A percentile compares a stretch with the other conserved stretches of the same genome.
phyloP scores from a whole-genome alignment of 73 alveolate species.

The Uronychia binucleata region DNA sequence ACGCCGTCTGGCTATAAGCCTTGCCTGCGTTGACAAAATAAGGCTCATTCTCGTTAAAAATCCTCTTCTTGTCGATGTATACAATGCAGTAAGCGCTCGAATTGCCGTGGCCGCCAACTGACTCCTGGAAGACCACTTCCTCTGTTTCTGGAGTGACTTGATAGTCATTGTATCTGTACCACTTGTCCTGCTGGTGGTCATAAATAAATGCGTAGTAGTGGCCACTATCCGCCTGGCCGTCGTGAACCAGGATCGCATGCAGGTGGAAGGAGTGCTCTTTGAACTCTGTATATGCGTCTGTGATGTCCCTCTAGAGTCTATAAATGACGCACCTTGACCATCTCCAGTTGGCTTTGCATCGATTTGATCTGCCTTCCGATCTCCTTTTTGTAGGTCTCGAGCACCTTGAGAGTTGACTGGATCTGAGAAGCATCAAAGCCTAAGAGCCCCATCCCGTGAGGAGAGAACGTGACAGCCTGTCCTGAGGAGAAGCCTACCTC shows the following conservation, averaged over 20 bases:
- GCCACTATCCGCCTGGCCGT: slow-evolving; percentile 95
- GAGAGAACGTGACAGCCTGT: slow-evolving; percentile 9
- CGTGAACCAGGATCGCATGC: slow-evolving; percentile 89
- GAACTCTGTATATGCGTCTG: slow-evolving; percentile 40
- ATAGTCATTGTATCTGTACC: slow-evolving; percentile 82
- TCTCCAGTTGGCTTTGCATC: slow-evolving; percentile 13
- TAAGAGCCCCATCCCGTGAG: slow-evolving; percentile 7
- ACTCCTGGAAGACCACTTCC: slow-evolving; percentile 66
- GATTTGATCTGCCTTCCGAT: not conserved
- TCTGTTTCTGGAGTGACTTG: slow-evolving; percentile 64
- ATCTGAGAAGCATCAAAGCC: slow-evolving; percentile 16
- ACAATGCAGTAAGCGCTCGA: slow-evolving; percentile 55
- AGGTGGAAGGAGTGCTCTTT: slow-evolving; percentile 60
- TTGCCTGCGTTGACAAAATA: not conserved
- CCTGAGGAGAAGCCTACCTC: no score
- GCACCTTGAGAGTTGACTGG: slow-evolving; percentile 19
- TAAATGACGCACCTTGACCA: slow-evolving; percentile 22
- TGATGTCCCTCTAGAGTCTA: slow-evolving; percentile 9
- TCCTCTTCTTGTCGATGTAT: slow-evolving; percentile 12
- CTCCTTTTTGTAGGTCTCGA: slow-evolving; percentile 24
- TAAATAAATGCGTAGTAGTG: slow-evolving; percentile 95
- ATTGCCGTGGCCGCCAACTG: slow-evolving; percentile 43
- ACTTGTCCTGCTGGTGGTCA: slow-evolving; percentile 74
- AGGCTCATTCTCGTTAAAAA: slow-evolving; percentile 4
- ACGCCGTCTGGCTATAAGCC: not conserved